Evolutionary conservation across 768 basidiomycete genomes (phyloP).

Genomic region (Boletus subcaerulescens): DNA sequence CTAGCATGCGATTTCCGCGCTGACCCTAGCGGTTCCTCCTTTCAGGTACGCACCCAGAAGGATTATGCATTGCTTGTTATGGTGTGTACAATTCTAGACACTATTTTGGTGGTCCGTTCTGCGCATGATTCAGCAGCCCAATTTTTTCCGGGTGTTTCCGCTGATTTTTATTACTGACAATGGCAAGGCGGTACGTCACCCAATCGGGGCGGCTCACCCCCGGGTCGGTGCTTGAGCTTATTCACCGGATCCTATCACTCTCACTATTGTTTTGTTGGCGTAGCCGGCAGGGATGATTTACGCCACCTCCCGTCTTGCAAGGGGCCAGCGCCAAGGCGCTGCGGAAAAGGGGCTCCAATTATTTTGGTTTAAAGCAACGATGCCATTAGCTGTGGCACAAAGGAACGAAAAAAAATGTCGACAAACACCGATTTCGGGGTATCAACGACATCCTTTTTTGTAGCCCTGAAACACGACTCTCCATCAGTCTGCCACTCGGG

Average conservation of each 20-base stretch:
- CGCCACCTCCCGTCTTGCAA: background rate
- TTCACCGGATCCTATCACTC: constrained; percentile 6
- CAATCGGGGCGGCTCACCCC: constrained; percentile 7
- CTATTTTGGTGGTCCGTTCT: background rate
- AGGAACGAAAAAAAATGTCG: background rate
- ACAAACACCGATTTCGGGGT: background rate
- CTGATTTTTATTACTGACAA: constrained; percentile 12
- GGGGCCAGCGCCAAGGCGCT: background rate
- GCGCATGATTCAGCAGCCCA: background rate
- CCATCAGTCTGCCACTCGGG: background rate
- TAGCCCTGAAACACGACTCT: constrained; percentile 10
- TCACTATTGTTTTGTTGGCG: background rate
- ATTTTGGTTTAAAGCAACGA: background rate
- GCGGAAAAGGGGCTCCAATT: background rate
- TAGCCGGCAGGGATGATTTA: background rate
- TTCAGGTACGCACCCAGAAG: background rate
- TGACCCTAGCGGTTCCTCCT: constrained; percentile 3
- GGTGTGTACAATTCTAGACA: background rate
- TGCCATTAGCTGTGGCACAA: background rate
- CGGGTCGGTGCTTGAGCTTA: constrained; percentile 10
- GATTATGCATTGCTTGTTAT: background rate
- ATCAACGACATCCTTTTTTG: background rate
- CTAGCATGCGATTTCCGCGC: constrained; percentile 19
- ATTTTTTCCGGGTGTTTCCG: constrained; percentile 6
- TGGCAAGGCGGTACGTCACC: constrained; percentile 15